phyloP scores from a whole-genome alignment of 805 yeast species.

The Cephaloascus fragrans region DNA sequence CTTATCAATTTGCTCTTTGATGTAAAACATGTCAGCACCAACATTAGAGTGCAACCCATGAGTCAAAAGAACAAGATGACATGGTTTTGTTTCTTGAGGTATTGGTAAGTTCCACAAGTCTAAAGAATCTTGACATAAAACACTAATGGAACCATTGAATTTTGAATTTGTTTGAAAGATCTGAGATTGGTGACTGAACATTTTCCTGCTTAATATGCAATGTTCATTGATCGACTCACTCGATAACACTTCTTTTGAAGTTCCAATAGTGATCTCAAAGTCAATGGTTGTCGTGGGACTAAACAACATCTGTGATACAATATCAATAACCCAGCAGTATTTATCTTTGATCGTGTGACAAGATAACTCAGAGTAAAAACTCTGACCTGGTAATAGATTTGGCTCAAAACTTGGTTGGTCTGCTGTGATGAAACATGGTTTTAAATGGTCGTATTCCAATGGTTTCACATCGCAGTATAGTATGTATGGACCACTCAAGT shows the following conservation, averaged over 20 bases:
- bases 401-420: constrained; percentile 74
- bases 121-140: constrained; percentile 47
- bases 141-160: constrained; percentile 18
- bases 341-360: constrained; percentile 49
- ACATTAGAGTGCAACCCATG: constrained; percentile 91
- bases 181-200: not conserved
- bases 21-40: constrained; percentile 81
- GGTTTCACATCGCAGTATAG: constrained; percentile 78
- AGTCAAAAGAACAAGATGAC: constrained; percentile 77
- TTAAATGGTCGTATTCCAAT: constrained; percentile 45
- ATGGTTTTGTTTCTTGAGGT: constrained; percentile 38
- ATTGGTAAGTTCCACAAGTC: constrained; percentile 70
- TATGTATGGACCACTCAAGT: constrained; percentile 81
- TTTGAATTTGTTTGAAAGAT: not conserved
- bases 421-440: constrained; percentile 52
- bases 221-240: constrained; percentile 15
- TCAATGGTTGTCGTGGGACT: constrained; percentile 57
- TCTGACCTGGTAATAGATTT: constrained; percentile 60
- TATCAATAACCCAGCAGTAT: constrained; percentile 73
- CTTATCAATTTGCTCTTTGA: constrained; percentile 70
- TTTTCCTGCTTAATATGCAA: not conserved
- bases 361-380: constrained; percentile 48
- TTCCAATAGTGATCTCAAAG: constrained; percentile 51
- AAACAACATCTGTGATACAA: constrained; percentile 72
- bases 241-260: constrained; percentile 26